Conservation (phyloP, 306 rosid species). For the Prunus mongolica region DNA sequence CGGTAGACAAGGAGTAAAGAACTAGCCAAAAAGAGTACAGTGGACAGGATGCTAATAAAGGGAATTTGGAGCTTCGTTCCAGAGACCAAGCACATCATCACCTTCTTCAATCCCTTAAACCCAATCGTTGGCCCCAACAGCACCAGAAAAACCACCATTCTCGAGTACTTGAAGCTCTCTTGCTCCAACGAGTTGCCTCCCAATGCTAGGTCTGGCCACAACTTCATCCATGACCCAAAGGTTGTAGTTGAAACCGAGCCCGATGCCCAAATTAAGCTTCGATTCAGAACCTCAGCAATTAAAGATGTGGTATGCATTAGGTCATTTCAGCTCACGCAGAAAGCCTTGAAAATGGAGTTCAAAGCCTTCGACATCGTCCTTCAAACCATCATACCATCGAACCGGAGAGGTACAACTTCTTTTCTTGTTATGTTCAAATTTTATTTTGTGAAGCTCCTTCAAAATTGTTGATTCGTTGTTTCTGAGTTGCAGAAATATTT, state of each 20-base stretch:
- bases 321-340: conserved; percentile 90
- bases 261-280: conserved; percentile 89
- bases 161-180: conserved; percentile 92
- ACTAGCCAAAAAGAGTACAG: conserved; percentile 62
- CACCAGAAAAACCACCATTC: conserved; percentile 91
- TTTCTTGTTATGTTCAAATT: not conserved
- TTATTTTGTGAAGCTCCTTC: not conserved
- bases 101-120: conserved; percentile 93
- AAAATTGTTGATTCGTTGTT: not conserved
- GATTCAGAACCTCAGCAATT: conserved; percentile 80
- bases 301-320: conserved; percentile 87
- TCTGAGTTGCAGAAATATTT: conserved; percentile 60
- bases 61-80: conserved; percentile 97
- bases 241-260: conserved; percentile 95
- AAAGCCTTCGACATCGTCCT: conserved; percentile 94
- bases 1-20: not conserved
- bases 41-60: conserved; percentile 89
- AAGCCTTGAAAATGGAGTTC: conserved; percentile 92
- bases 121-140: conserved; percentile 95
- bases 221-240: conserved; percentile 98
- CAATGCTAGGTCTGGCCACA: conserved; percentile 93
- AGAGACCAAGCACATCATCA: conserved; percentile 83
- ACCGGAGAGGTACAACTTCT: conserved; percentile 60
- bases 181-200: conserved; percentile 97
- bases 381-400: conserved; percentile 85